Evolutionary conservation across 345 rosid genomes (phyloP), one percentile per base, ranked within the genome.

Genomic region (Eucalyptus marginata): DNA sequence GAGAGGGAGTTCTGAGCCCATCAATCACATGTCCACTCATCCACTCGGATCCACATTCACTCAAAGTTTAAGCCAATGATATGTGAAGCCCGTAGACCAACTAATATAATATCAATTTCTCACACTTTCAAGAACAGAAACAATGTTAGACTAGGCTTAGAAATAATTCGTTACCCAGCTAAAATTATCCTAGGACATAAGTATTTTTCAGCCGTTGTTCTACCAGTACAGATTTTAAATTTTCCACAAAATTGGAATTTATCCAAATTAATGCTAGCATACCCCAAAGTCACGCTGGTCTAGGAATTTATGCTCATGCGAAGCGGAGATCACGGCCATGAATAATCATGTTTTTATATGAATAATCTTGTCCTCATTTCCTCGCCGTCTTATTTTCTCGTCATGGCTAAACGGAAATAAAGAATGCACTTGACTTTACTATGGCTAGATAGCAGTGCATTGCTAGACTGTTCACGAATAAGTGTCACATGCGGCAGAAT

Each of bases 351-450:
- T 20, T 52, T 52, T 52, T 17, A 52, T 7, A 18, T 52, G 58
- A 52, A 52, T 20, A 54, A 54, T 54, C 25, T 52, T 54, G 58
- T 54, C 24, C 10, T 54, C 58, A 8, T 0, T 0, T 54, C 58
- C 58, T 54, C 24, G 25, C 10, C 1, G 2, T 54, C 58, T 7
- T 54, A 54, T 54, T 54, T 54, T 54, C 58, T 54, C 58, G 24
- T 18, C 58, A 20, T 54, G 5, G 58, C 25, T 0, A 50, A 50
- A 50, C 20, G 20, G 54, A 50, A 6, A 50, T 50, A 50, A 50
- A 50, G 54, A 0, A 54, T 54, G 0, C 58, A 0, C 25, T 54
- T 0, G 58, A 54, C 24, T 3, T 54, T 20, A 54, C 58, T 54
- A 54, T 54, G 58, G 24, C 58, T 18, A 54, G 58, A 54, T 20